Evolutionary conservation across 768 basidiomycete genomes (phyloP), one percentile per base, ranked within the genome.

Genomic region (Auricularia sp.): DNA sequence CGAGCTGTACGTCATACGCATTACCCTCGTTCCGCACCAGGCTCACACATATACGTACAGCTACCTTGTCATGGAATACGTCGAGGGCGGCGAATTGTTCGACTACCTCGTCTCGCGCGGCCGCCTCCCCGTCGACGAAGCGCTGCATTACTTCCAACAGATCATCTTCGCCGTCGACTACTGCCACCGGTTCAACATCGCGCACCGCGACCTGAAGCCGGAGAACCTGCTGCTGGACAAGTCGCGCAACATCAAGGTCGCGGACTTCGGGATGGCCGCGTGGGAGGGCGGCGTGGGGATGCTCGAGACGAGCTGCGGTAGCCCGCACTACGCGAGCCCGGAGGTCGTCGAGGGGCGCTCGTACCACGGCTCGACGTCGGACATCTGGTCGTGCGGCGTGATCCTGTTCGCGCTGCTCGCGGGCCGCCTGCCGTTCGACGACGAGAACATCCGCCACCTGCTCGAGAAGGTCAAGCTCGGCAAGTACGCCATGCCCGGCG

Each of bases 191-290:
- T 97, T 97, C 80, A 95, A 94, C 68, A 97, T 98, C 76, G 93
- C 93, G 66, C 96, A 98, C 76, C 91, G 96, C 33, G 96, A 99
- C 75, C 85, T 99, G 70, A 98, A 98, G 74, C 96, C 96, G 2
- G 96, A 98, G 79, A 98, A 98, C 72, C 90, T 98, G 62, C 80
- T 99, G 44, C 89, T 98, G 63, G 89, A 94, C 59, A 80, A 83
- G 43, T 88, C 88, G 36, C 88, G 88, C 43, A 80, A 93, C 71
- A 83, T 98, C 79, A 98, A 98, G 80, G 90, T 98, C 53, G 95
- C 93, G 29, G 96, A 98, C 76, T 98, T 96, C 86, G 96, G 96
- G 23, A 97, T 98, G 96, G 95, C 96, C 33, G 91, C 95, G 10
- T 91, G 97, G 71, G 91, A 93, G 65, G 88, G 90, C 47, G 90